These are phyloP conservation scores for Nadsonia fulvescens DNA, from an alignment of 805 yeast species.

Conservation along the genomic window DNA sequence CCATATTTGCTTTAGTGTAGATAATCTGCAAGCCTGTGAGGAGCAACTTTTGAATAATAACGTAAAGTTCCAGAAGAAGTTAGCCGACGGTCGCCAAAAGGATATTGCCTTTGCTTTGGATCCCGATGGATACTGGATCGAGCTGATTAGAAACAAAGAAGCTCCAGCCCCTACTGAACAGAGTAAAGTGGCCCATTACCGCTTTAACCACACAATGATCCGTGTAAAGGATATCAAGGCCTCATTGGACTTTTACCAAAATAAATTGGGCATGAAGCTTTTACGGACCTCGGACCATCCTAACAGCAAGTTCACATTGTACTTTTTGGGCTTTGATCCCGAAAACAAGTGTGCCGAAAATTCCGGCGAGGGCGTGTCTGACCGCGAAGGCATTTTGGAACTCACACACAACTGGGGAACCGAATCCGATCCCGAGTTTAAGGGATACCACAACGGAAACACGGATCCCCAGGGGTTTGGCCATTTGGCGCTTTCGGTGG, in stretches of 20 bases:
- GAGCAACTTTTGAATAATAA: conserved; percentile 36
- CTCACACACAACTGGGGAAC: conserved; percentile 95
- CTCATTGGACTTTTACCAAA: conserved; percentile 62
- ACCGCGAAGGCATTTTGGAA: conserved; percentile 60
- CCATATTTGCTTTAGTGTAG: conserved; percentile 77
- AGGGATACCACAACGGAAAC: conserved; percentile 70
- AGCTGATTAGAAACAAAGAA: conserved; percentile 47
- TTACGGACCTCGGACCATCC: conserved; percentile 37
- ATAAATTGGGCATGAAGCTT: conserved; percentile 66
- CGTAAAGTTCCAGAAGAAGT: conserved; percentile 64
- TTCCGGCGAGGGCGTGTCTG: conserved; percentile 17
- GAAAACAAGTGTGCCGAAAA: conserved; percentile 26
- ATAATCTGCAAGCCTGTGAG: conserved; percentile 52
- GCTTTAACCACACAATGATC: conserved; percentile 82
- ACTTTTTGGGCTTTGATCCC: conserved; percentile 57
- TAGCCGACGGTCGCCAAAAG: conserved; percentile 80
- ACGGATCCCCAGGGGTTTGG: conserved; percentile 69
- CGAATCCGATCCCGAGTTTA: conserved; percentile 54
- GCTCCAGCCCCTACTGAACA: conserved; percentile 18
- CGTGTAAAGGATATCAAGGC: conserved; percentile 71
- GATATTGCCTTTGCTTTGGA: conserved; percentile 89
- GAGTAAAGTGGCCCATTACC: conserved; percentile 22
- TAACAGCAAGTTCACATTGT: conserved; percentile 65
- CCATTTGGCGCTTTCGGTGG: conserved; percentile 59
- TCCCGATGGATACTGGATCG: conserved; percentile 96